These are phyloP conservation scores for Mortierella hygrophila DNA, from an alignment of 192 early-diverging fungal genomes.

Conservation along the genomic window DNA sequence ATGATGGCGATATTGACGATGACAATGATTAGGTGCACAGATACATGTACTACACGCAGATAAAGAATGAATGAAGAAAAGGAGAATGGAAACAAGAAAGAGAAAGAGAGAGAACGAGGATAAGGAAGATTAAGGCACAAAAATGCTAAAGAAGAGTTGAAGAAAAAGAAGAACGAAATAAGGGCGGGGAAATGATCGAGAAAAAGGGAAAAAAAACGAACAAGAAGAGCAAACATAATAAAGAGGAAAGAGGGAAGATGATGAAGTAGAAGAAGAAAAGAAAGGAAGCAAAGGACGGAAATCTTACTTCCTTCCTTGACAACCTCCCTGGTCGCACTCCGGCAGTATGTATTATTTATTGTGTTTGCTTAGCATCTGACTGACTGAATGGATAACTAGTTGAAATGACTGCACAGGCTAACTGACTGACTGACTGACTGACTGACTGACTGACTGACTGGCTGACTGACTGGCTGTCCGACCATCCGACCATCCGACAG, in stretches of 20 bases:
- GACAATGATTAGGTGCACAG: background rate
- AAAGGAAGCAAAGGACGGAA: background rate
- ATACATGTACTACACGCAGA: background rate
- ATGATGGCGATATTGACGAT: background rate
- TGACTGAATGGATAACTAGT: background rate
- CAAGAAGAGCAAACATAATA: background rate
- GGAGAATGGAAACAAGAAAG: no score
- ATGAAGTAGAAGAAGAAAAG: background rate
- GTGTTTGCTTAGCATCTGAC: background rate
- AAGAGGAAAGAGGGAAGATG: background rate
- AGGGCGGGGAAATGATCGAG: background rate
- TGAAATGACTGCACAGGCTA: no score
- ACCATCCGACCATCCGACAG: background rate
- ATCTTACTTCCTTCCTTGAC: no score
- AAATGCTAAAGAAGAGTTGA: no score
- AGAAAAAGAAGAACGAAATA: background rate
- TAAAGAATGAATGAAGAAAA: background rate
- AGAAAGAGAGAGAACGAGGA: no score
- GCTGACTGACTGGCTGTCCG: background rate
- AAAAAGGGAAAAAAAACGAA: background rate
- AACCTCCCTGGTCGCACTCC: no score
- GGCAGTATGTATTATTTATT: background rate
- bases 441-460: no score
- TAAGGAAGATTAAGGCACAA: no score
- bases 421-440: no score